Evolutionary conservation across 2,329 filamentous ascomycete species (phyloP), one percentile per base, ranked within the genome.

Genomic region (Metarhizium album): DNA sequence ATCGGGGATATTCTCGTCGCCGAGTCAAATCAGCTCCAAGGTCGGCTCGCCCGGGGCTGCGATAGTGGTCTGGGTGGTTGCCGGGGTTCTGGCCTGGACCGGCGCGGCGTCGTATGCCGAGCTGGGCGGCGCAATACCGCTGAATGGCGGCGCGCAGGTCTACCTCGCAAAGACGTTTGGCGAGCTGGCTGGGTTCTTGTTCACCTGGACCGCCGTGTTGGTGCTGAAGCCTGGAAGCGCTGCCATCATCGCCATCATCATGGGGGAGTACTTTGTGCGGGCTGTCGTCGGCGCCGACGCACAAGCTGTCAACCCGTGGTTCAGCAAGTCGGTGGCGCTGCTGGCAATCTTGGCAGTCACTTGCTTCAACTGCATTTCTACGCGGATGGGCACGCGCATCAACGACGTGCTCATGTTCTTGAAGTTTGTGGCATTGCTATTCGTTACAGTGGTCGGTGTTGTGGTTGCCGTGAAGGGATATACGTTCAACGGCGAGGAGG

Each of bases 161-260:
- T 98, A 98, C 65, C 74, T 98, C 42, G 84, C 88, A 57, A 97
- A 97, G 70, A 98, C 95, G 53, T 95, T 96, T 67, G 91, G 91
- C 49, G 93, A 98, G 69, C 74, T 95, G 61, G 81, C 83, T 1
- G 93, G 93, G 0, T 98, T 98, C 63, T 73, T 97, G 33, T 98
- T 96, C 67, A 94, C 90, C 2, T 98, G 93, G 93, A 90, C 88
- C 48, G 90, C 93, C 1, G 89, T 97, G 16, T 79, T 93, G 53
- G 93, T 98, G 13, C 74, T 98, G 54, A 97, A 96, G 70, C 93
- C 93, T 0, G 93, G 93, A 2, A 87, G 87, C 38, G 84, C 90
- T 9, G 93, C 93, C 54, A 98, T 98, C 63, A 89, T 98, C 57
- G 80, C 91, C 57, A 96, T 98, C 58, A 96, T 98, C 62, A 96